Evolutionary conservation across 2,329 filamentous ascomycete genomes (phyloP).

Genomic region (Drechslerella dactyloides): DNA sequence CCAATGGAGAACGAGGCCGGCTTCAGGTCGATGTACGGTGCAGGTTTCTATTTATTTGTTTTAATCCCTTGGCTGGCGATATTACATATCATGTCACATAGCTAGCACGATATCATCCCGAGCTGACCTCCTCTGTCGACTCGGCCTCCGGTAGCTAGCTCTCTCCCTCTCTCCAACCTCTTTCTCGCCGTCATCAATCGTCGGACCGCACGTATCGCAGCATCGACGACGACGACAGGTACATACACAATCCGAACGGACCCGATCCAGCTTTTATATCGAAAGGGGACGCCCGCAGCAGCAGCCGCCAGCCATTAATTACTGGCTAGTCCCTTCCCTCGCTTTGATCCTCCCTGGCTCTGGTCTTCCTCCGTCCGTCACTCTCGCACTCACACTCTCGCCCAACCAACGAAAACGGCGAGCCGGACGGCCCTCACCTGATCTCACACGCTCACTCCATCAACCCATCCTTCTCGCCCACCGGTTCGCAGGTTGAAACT

Average conservation of each 20-base stretch:
- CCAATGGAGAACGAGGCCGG: neutral
- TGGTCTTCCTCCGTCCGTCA: neutral
- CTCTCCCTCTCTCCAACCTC: conserved; percentile 12
- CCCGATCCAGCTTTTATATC: conserved; percentile 20
- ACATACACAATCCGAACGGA: too few relatives aligned
- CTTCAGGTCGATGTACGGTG: neutral
- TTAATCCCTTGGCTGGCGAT: conserved; percentile 1
- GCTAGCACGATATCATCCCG: neutral
- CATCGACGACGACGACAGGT: conserved; percentile 16
- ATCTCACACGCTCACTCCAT: neutral
- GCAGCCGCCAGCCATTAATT: conserved; percentile 11
- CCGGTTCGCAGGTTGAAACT: conserved; percentile 7
- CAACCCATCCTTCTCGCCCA: too few relatives aligned
- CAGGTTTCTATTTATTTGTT: conserved; percentile 32
- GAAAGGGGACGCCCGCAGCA: neutral
- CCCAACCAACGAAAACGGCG: neutral
- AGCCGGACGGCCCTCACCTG: conserved; percentile 3
- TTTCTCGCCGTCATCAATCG: neutral
- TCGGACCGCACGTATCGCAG: conserved; percentile 1
- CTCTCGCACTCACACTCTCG: conserved; percentile 1
- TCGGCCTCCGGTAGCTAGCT: too few relatives aligned
- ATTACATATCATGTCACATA: neutral
- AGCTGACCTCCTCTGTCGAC: neutral
- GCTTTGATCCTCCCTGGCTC: too few relatives aligned
- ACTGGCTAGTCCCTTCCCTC: neutral